phyloP scores from a whole-genome alignment of 2,329 filamentous ascomycete species.

The Lecanoromycetidae sp. region DNA sequence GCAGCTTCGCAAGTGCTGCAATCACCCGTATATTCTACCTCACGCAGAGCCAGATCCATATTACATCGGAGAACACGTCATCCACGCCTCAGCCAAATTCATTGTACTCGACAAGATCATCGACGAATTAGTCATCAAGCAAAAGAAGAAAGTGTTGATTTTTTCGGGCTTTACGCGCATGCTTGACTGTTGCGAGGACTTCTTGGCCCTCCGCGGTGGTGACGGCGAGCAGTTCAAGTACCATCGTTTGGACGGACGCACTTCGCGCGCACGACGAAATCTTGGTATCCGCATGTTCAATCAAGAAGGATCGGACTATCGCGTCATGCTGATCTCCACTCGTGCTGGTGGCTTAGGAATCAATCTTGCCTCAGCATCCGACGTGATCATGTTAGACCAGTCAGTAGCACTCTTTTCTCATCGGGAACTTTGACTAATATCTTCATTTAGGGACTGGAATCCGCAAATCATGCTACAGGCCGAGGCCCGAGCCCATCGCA shows the following conservation, averaged over 20 bases:
- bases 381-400: constrained; percentile 46
- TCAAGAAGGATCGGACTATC: constrained; percentile 32
- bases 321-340: constrained; percentile 45
- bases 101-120: constrained; percentile 39
- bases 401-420: not conserved
- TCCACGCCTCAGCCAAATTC: constrained; percentile 44
- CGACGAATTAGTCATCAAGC: constrained; percentile 19
- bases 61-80: constrained; percentile 35
- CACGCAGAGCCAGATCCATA: constrained; percentile 36
- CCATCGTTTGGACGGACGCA: constrained; percentile 40
- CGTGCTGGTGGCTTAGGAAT: constrained; percentile 45
- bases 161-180: constrained; percentile 44
- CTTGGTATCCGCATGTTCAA: constrained; percentile 44
- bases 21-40: constrained; percentile 42
- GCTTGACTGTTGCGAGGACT: constrained; percentile 41
- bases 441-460: constrained; percentile 40
- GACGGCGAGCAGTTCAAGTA: constrained; percentile 33
- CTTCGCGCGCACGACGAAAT: constrained; percentile 38
- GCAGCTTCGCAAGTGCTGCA: constrained; percentile 45
- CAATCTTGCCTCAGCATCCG: constrained; percentile 42
- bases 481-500: constrained; percentile 76
- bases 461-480: constrained; percentile 55
- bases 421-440: not conserved
- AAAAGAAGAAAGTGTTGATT: constrained; percentile 39
- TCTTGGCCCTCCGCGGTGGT: constrained; percentile 35